Conservation (phyloP, 768 basidiomycete genomes). For the Trametes cubensis region DNA sequence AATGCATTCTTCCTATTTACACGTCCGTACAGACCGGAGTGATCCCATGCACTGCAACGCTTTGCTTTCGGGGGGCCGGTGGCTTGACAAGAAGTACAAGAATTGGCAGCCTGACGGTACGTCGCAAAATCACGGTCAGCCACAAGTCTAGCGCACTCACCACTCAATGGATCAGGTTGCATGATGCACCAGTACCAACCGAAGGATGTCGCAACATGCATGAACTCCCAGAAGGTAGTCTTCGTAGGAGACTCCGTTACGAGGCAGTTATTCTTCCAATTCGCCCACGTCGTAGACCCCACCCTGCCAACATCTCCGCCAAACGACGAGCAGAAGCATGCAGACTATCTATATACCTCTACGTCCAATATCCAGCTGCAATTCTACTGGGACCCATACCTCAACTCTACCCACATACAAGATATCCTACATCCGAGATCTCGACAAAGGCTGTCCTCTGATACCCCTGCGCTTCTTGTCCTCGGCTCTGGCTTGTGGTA, state of each 20-base stretch:
- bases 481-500: slow-evolving; percentile 91
- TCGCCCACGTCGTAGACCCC: slow-evolving; percentile 62
- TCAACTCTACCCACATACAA: slow-evolving; percentile 65
- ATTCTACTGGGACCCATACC: slow-evolving; percentile 87
- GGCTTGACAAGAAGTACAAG: slow-evolving; percentile 66
- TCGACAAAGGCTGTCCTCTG: slow-evolving; percentile 14
- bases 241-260: slow-evolving; percentile 89
- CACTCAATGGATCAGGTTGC: slow-evolving; percentile 57
- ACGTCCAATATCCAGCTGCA: slow-evolving; percentile 49
- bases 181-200: slow-evolving; percentile 71
- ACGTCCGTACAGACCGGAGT: slow-evolving; percentile 52
- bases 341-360: slow-evolving; percentile 57
- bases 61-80: slow-evolving; percentile 70
- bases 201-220: slow-evolving; percentile 55
- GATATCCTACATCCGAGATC: slow-evolving; percentile 41
- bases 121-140: slow-evolving; percentile 24
- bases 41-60: slow-evolving; percentile 78
- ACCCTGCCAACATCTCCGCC: slow-evolving; percentile 53
- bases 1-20: not conserved
- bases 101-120: slow-evolving; percentile 91
- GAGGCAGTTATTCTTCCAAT: slow-evolving; percentile 76
- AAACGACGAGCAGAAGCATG: slow-evolving; percentile 67
- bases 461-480: slow-evolving; percentile 66
- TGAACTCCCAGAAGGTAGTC: slow-evolving; percentile 60
- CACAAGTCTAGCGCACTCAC: slow-evolving; percentile 17